These are phyloP conservation scores for Coemansia sp. DNA, from an alignment of 192 early-diverging fungal genomes.

Conservation along the genomic window DNA sequence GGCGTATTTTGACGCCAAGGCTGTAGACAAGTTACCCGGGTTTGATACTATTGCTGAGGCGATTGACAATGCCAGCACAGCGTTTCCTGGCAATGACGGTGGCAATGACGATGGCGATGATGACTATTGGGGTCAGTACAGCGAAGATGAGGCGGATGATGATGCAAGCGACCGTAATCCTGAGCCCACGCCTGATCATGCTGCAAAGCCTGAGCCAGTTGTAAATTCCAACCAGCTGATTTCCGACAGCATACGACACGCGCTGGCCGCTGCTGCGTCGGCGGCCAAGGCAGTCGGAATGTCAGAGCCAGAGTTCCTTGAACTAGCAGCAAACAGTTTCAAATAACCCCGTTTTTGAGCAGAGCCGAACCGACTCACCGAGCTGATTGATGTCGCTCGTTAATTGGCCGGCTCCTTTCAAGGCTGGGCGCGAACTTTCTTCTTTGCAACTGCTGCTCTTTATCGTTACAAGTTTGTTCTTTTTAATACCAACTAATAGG, in stretches of 20 bases:
- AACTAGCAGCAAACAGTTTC: conserved; percentile 1
- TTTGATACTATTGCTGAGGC: conserved; percentile 2
- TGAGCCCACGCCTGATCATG: background rate
- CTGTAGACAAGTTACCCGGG: background rate
- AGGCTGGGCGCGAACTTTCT: background rate
- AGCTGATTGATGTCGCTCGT: conserved; percentile 1
- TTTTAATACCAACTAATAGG: background rate
- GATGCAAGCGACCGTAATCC: background rate
- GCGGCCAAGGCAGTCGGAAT: conserved; percentile 19
- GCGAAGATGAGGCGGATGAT: conserved; percentile 7
- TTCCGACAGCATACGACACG: conserved; percentile 8
- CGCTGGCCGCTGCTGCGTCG: conserved; percentile 26
- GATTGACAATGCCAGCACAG: background rate
- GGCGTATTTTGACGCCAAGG: conserved; percentile 27
- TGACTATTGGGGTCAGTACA: conserved; percentile 39
- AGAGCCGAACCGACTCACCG: background rate
- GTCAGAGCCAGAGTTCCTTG: conserved; percentile 25
- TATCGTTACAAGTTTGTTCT: background rate
- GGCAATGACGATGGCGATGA: background rate
- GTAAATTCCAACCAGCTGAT: background rate
- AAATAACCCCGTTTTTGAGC: background rate
- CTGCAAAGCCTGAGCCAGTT: background rate
- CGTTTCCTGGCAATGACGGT: background rate
- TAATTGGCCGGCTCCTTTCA: background rate
- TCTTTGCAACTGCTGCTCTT: background rate